Percentiles rank a stretch among this genome's conserved stretches.
Evolutionary conservation across 495 filamentous ascomycete species (phyloP).

Genomic region (Talaromyces liani): DNA sequence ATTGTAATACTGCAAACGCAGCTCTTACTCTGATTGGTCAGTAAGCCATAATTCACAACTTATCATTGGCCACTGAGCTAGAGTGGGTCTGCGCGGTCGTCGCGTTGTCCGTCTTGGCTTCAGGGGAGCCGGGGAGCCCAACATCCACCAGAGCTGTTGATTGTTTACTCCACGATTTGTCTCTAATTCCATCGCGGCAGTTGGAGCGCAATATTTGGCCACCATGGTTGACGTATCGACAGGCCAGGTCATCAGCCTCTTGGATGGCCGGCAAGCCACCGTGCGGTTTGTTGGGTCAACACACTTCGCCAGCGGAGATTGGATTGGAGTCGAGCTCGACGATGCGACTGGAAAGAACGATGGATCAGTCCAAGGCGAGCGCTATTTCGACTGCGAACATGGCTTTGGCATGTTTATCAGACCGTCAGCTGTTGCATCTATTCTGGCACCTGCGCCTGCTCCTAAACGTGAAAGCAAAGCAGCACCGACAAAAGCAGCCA

Average conservation of each 20-base stretch:
- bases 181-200: neutral
- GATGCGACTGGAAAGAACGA: conserved; percentile 88
- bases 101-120: conserved; percentile 9
- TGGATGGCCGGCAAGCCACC: conserved; percentile 66
- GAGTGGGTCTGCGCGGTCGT: conserved; percentile 6
- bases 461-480: conserved; percentile 38
- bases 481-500: conserved; percentile 16
- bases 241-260: conserved; percentile 60
- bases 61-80: neutral
- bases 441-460: conserved; percentile 52
- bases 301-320: conserved; percentile 71
- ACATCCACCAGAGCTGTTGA: neutral
- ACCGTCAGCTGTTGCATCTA: conserved; percentile 46
- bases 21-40: neutral
- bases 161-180: neutral
- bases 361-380: conserved; percentile 78
- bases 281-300: conserved; percentile 78
- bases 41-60: neutral
- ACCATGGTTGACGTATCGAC: conserved; percentile 4
- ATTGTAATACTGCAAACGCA: neutral
- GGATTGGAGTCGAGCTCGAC: conserved; percentile 86
- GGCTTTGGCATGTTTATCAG: conserved; percentile 85
- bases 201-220: neutral
- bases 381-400: conserved; percentile 82
- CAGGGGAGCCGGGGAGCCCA: conserved; percentile 8